Evolutionary conservation across 1,139 yeast genomes (phyloP), one percentile per base, ranked within the genome.

Genomic region (Yamadazyma sp.): DNA sequence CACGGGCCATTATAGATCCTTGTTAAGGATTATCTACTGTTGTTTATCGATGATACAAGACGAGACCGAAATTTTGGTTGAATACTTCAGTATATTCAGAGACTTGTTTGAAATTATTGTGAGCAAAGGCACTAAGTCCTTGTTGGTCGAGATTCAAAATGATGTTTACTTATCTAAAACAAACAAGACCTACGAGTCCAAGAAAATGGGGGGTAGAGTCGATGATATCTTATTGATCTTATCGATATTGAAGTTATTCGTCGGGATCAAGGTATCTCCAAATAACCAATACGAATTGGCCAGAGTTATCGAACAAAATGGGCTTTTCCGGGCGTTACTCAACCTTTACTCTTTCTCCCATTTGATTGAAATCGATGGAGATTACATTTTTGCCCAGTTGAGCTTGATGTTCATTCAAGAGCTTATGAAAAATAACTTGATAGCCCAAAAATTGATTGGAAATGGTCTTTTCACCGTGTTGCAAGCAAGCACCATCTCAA

Each of bases 401-500:
- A 71, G 91, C 22, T 66, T 91, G 47, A 75, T 79, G 56, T 86
- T 79, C 48, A 69, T 88, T 33, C 77, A 80, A 44, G 95, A 87
- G 50, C 67, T 89, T 54, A 76, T 86, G 55, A 65, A 78, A 1
- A 69, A 82, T 15, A 79, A 79, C 40, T 65, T 64, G 0, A 74
- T 88, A 52, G 91, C 95, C 0, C 85, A 83, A 43, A 77, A 72
- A 40, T 68, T 88, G 38, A 75, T 87, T 9, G 59, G 75, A 4
- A 68, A 74, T 28, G 96, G 96, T 0, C 59, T 89, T 33, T 79
- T 85, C 51, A 74, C 86, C 10, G 81, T 81, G 2, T 63, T 91
- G 37, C 75, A 83, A 12, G 95, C 88, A 51, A 81, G 94, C 42
- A 83, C 89, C 4, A 71, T 87, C 2, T 84, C 95, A 0, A 62